Evolutionary conservation across 192 early-diverging fungal genomes (phyloP).

Genomic region (Lobosporangium transversale): DNA sequence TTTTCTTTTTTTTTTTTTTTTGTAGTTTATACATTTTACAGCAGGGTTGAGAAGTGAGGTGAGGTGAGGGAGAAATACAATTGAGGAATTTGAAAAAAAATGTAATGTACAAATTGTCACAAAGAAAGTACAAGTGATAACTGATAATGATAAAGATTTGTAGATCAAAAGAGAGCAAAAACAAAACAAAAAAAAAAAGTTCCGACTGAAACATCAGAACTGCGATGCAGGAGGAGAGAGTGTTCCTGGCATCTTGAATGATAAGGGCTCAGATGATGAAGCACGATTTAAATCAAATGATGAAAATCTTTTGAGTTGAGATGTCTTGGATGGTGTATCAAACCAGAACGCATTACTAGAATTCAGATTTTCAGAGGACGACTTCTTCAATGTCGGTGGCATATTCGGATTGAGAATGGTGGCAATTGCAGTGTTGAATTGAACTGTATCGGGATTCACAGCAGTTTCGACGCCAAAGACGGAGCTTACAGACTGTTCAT

Average conservation of each 20-base stretch:
- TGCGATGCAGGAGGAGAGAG: neutral
- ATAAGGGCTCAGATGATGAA: neutral
- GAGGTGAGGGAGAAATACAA: too few relatives aligned
- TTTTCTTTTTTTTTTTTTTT: too few relatives aligned
- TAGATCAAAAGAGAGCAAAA: neutral
- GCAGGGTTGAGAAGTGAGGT: too few relatives aligned
- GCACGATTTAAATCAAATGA: neutral
- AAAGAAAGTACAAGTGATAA: neutral
- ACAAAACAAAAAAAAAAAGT: neutral
- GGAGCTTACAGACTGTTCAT: too few relatives aligned
- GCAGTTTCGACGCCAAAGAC: too few relatives aligned
- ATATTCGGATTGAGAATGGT: neutral
- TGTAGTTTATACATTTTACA: too few relatives aligned
- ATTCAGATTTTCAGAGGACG: neutral
- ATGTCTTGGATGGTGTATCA: neutral
- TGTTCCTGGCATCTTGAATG: neutral
- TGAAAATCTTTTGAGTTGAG: neutral
- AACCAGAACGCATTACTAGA: neutral
- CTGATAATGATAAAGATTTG: neutral
- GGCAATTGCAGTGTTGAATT: neutral
- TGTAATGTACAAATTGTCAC: neutral
- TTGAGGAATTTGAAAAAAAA: constrained; percentile 12
- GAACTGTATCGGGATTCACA: too few relatives aligned
- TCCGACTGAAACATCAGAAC: neutral
- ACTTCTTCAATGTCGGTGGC: neutral